These are phyloP conservation scores for Dalbergia cochinchinensis DNA, from an alignment of 306 rosid species.

Conservation along the genomic window DNA sequence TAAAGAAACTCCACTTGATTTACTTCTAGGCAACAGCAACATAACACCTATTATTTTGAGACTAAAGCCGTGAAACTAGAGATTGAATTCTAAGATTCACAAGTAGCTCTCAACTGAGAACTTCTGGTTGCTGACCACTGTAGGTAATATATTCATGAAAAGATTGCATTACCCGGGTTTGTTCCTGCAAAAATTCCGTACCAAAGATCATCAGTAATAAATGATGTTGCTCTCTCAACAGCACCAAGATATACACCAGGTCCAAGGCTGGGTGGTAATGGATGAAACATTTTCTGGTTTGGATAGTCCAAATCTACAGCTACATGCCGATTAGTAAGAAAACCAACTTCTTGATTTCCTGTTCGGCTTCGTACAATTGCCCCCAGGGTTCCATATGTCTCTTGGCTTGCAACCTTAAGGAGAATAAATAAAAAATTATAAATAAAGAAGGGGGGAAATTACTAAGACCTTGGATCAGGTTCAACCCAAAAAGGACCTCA, in stretches of 20 bases:
- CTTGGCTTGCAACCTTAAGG: conserved; percentile 96
- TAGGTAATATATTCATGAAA: conserved; percentile 28
- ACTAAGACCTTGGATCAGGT: conserved; percentile 35
- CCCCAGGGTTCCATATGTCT: conserved; percentile 96
- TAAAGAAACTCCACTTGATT: conserved; percentile 17
- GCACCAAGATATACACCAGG: conserved; percentile 99
- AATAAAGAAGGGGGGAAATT: conserved; percentile 6
- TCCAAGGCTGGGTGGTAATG: conserved; percentile 98
- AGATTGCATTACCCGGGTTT: conserved; percentile 83
- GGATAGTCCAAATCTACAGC: conserved; percentile 99
- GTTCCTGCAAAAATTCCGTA: conserved; percentile 98
- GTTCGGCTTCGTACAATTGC: conserved; percentile 96
- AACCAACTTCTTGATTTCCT: conserved; percentile 90
- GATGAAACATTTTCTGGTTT: conserved; percentile 99
- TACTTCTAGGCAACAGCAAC: conserved; percentile 4
- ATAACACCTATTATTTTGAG: conserved; percentile 5
- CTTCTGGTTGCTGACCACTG: conserved; percentile 18
- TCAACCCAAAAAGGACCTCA: conserved; percentile 17
- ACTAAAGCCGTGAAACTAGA: conserved; percentile 12
- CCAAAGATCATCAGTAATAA: conserved; percentile 97
- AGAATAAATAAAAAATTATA: conserved; percentile 47
- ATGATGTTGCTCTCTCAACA: conserved; percentile 98
- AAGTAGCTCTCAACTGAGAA: conserved; percentile 2
- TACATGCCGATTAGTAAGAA: conserved; percentile 97
- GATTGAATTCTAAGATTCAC: conserved; percentile 29